Base-by-base conservation (phyloP, 805 yeast genomes). In the Lipomyces yamadae region DNA sequence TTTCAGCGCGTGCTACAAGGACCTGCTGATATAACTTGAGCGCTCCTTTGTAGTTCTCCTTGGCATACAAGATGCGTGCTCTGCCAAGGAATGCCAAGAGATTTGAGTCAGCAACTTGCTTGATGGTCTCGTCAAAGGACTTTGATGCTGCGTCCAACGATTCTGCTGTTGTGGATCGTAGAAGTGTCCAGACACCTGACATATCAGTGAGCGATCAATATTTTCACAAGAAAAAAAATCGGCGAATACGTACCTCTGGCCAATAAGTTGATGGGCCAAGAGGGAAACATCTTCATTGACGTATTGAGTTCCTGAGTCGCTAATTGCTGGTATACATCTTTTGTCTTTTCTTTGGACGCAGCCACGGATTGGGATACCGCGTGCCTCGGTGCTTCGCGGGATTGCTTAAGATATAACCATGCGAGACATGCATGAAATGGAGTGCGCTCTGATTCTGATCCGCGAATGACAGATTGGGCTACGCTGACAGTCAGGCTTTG, bases 1-100 rank as follows among this genome's bases (percentile, higher is more conserved):
- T 76, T 30, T 70, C 60, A 1, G 98, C 98, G 69, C 92, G 88
- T 60, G 88, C 81, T 42, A 88, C 83, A 70, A 95, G 81, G 6
- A 90, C 88, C 70, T 89, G 90, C 81, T 95, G 99, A 78, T 91
- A 95, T 39, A 90, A 77, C 76, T 88, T 88, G 73, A 95, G 83
- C 15, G 97, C 92, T 4, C 84, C 86, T 32, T 83, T 76, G 77
- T 87, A 92, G 75, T 90, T 89, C 67, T 86, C 88, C 76, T 88
- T 90, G 69, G 84, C 84, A 74, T 91, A 88, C 42, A 88, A 79
- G 42, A 92, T 81, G 70, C 93, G 91, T 2, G 98, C 99, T 73
- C 91, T 89, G 34, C 96, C 93, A 64, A 94, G 75, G 58, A 90
- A 77, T 0, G 97, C 97, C 76, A 85, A 85, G 58, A 90, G 83